Percentiles rank a stretch among this genome's conserved stretches.
Conservation (phyloP, 192 early-diverging fungal genomes). For the Lobosporangium transversale region DNA sequence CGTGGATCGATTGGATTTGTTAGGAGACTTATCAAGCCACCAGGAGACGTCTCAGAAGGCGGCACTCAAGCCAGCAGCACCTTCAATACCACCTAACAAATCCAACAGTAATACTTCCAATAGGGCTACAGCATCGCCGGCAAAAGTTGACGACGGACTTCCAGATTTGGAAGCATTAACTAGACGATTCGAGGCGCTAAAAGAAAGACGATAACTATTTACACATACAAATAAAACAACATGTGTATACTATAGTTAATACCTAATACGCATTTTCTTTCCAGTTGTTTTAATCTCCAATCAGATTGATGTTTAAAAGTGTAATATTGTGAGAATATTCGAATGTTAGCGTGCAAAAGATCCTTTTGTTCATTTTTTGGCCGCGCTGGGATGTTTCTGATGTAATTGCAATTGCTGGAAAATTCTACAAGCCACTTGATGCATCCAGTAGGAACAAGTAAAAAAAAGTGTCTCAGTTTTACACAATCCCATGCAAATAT, state of each 20-base stretch:
- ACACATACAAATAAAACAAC: too few species aligned
- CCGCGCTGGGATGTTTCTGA: too few species aligned
- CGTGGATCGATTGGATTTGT: slow-evolving; percentile 23
- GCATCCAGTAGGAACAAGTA: background rate
- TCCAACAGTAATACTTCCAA: slow-evolving; percentile 16
- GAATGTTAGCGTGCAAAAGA: too few species aligned
- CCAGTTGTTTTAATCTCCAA: too few species aligned
- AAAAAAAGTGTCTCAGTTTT: slow-evolving; percentile 4
- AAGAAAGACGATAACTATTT: slow-evolving; percentile 31
- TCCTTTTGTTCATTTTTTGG: too few species aligned
- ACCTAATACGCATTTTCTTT: too few species aligned
- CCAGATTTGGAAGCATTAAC: slow-evolving; percentile 81
- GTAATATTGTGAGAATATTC: too few species aligned
- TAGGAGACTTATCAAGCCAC: slow-evolving; percentile 14
- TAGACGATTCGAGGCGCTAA: slow-evolving; percentile 80
- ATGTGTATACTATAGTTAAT: too few species aligned
- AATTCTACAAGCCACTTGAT: slow-evolving; percentile 16
- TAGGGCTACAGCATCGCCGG: background rate
- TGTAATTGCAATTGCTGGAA: background rate
- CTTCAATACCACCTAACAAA: slow-evolving; percentile 17
- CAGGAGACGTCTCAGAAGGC: slow-evolving; percentile 30
- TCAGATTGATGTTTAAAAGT: too few species aligned
- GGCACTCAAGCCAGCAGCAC: slow-evolving; percentile 7
- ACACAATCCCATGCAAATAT: background rate
- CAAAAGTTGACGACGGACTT: slow-evolving; percentile 51